Percentiles rank a stretch among this genome's conserved stretches.
Conservation (phyloP, 2,329 filamentous ascomycete genomes). For the Arthroderma uncinatum region DNA sequence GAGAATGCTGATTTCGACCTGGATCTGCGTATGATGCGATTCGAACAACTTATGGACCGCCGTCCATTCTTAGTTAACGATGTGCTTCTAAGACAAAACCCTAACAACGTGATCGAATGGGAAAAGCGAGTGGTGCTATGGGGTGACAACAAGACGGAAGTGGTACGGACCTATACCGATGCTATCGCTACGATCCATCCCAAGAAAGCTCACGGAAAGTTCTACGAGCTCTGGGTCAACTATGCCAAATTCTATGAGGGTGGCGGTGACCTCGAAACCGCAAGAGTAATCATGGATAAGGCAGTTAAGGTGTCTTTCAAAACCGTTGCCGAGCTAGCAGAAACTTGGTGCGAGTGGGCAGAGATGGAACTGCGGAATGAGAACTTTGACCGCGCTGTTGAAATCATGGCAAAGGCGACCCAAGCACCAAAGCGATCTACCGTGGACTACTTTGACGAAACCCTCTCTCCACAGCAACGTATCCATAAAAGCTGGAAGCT, state of each 20-base stretch:
- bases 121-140: constrained; percentile 91
- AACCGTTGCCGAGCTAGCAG: constrained; percentile 88
- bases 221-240: constrained; percentile 90
- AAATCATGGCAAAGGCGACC: constrained; percentile 93
- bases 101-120: constrained; percentile 93
- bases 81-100: constrained; percentile 86
- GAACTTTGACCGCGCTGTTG: constrained; percentile 87
- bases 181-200: constrained; percentile 88
- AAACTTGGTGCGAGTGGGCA: constrained; percentile 99
- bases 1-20: constrained; percentile 85
- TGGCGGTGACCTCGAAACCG: constrained; percentile 70
- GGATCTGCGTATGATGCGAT: constrained; percentile 93
- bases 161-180: constrained; percentile 87
- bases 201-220: constrained; percentile 85
- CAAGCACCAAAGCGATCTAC: constrained; percentile 95
- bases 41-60: constrained; percentile 95
- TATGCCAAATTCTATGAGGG: constrained; percentile 96
- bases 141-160: constrained; percentile 83
- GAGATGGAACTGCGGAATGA: constrained; percentile 95
- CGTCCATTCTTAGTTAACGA: constrained; percentile 94
- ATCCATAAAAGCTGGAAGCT: constrained; percentile 99
- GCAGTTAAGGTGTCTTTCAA: constrained; percentile 97
- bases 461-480: constrained; percentile 81
- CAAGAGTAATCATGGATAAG: constrained; percentile 91
- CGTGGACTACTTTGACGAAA: constrained; percentile 98